Evolutionary conservation across 2,329 filamentous ascomycete species (phyloP).

Genomic region (Fusarium sp.): DNA sequence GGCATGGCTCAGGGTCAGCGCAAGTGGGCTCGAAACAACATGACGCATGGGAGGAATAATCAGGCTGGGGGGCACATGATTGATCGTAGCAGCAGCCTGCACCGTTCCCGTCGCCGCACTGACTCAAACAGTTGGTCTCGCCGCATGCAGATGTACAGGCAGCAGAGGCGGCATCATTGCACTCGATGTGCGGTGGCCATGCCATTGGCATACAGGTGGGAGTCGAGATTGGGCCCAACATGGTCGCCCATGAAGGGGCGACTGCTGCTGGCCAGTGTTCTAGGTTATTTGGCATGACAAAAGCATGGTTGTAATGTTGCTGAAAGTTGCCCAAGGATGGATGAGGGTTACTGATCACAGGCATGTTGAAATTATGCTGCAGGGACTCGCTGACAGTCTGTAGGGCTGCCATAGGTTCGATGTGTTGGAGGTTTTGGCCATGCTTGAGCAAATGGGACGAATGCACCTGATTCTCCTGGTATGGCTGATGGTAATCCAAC

Average conservation of each 20-base stretch:
- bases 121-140: slow-evolving; percentile 44
- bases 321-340: slow-evolving; percentile 28
- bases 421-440: slow-evolving; percentile 24
- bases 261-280: slow-evolving; percentile 17
- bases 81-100: slow-evolving; percentile 51
- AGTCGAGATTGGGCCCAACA: slow-evolving; percentile 27
- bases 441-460: slow-evolving; percentile 25
- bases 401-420: slow-evolving; percentile 37
- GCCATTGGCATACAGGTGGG: slow-evolving; percentile 28
- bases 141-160: slow-evolving; percentile 50
- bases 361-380: slow-evolving; percentile 32
- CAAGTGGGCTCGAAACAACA: slow-evolving; percentile 48
- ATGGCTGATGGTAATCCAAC: slow-evolving; percentile 22
- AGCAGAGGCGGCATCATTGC: slow-evolving; percentile 47
- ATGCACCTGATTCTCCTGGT: slow-evolving; percentile 29
- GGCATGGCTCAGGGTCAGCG: slow-evolving; percentile 50
- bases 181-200: slow-evolving; percentile 33
- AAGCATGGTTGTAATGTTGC: slow-evolving; percentile 25
- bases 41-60: slow-evolving; percentile 28
- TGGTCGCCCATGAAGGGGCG: slow-evolving; percentile 30
- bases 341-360: slow-evolving; percentile 19
- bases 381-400: slow-evolving; percentile 34
- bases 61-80: slow-evolving; percentile 44
- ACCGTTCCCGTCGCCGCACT: slow-evolving; percentile 47
- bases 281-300: slow-evolving; percentile 15